These are phyloP conservation scores for Annulohypoxylon bovei DNA, from an alignment of 495 filamentous ascomycete genomes.

Conservation along the genomic window DNA sequence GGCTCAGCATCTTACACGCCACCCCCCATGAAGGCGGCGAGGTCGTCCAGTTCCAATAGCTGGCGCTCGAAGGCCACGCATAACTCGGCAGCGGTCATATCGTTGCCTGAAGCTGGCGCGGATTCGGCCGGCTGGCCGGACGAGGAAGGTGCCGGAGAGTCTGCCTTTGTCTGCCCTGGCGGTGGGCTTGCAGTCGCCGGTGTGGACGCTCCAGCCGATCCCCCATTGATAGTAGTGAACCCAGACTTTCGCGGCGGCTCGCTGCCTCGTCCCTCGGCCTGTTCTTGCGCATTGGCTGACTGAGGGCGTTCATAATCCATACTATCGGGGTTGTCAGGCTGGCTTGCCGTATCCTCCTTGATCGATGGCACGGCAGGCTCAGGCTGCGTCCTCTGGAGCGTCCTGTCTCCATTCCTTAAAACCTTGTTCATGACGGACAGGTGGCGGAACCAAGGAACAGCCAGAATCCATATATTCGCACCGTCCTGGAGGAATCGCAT, in stretches of 20 bases:
- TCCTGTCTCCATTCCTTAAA: slow-evolving; percentile 51
- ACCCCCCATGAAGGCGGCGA: slow-evolving; percentile 63
- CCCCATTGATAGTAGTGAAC: slow-evolving; percentile 62
- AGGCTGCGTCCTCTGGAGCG: slow-evolving; percentile 25
- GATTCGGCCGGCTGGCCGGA: slow-evolving; percentile 40
- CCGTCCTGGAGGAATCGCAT: slow-evolving; percentile 60
- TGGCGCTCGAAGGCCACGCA: slow-evolving; percentile 61
- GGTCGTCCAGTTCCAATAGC: slow-evolving; percentile 60
- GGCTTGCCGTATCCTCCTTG: slow-evolving; percentile 57
- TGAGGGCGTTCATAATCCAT: slow-evolving; percentile 58
- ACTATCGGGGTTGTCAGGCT: slow-evolving; percentile 55
- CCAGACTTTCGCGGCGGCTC: slow-evolving; percentile 60
- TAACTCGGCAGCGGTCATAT: slow-evolving; percentile 61
- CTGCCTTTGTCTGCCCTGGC: slow-evolving; percentile 46
- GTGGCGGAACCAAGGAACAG: slow-evolving; percentile 62
- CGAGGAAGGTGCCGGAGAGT: slow-evolving; percentile 52
- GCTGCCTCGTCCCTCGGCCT: slow-evolving; percentile 50
- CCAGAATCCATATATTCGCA: slow-evolving; percentile 58
- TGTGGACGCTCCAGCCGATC: slow-evolving; percentile 53
- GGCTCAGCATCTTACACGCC: slow-evolving; percentile 51
- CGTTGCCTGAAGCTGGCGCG: slow-evolving; percentile 41
- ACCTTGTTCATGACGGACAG: slow-evolving; percentile 62
- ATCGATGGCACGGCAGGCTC: slow-evolving; percentile 51
- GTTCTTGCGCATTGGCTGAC: slow-evolving; percentile 41
- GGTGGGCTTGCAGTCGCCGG: slow-evolving; percentile 57